Percentiles rank a stretch among this genome's conserved stretches.
These are phyloP conservation scores for Fraxinus sp. DNA, from an alignment of 305 asterid species.

Conservation along the genomic window DNA sequence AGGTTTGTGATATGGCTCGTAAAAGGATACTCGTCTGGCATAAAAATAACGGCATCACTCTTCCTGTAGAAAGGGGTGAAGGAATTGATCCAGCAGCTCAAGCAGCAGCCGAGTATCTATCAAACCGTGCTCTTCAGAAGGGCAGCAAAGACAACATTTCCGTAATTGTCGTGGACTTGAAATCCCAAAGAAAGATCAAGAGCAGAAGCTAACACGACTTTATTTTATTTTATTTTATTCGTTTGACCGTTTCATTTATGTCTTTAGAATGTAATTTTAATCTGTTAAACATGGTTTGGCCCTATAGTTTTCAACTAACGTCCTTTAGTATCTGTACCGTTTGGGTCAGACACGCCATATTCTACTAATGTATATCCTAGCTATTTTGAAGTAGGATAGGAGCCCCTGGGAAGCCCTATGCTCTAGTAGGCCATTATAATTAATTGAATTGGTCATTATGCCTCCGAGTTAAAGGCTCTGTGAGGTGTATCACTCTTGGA, in stretches of 20 bases:
- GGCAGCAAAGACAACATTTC: conserved; percentile 91
- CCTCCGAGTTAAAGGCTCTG: conserved; percentile 47
- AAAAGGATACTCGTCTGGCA: conserved; percentile 77
- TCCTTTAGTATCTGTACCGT: neutral
- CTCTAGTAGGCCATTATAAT: neutral
- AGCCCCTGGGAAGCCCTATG: neutral
- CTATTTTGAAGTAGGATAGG: conserved; percentile 17
- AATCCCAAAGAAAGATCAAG: conserved; percentile 69
- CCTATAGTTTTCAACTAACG: conserved; percentile 35
- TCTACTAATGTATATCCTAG: conserved; percentile 11
- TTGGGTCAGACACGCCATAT: neutral
- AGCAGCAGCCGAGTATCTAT: conserved; percentile 82
- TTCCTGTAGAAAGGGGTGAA: conserved; percentile 59
- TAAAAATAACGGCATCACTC: conserved; percentile 49
- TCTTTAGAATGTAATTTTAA: conserved; percentile 20
- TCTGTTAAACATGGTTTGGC: conserved; percentile 26
- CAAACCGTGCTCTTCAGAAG: conserved; percentile 76
- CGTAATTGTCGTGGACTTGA: conserved; percentile 76
- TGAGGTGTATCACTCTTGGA: conserved; percentile 26
- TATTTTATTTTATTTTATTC: neutral
- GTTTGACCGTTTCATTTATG: conserved; percentile 19
- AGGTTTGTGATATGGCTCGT: conserved; percentile 82
- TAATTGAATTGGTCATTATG: conserved; percentile 12
- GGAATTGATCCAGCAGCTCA: conserved; percentile 92
- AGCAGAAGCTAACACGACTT: conserved; percentile 34